Percentiles rank a stretch among this genome's conserved stretches.
Evolutionary conservation across 2,329 filamentous ascomycete genomes (phyloP).

Genomic region (Apiospora malaysiana): DNA sequence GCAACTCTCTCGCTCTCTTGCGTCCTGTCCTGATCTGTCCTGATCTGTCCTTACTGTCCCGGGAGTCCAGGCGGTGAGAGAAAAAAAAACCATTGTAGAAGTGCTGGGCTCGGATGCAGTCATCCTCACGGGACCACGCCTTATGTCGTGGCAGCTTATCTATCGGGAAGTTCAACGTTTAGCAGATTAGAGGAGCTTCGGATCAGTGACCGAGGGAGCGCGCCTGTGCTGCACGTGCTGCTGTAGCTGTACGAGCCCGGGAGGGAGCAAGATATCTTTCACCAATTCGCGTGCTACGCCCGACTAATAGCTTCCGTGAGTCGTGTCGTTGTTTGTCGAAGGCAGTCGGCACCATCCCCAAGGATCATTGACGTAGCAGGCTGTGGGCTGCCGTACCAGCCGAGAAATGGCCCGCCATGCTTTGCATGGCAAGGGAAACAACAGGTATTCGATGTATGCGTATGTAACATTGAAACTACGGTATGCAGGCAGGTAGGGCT

Average conservation of each 20-base stretch:
- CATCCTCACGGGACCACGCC: constrained; percentile 22
- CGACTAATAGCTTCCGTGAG: not conserved
- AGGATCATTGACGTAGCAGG: constrained; percentile 14
- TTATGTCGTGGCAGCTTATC: constrained; percentile 21
- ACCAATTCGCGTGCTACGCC: not conserved
- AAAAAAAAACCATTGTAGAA: not conserved
- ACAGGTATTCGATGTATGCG: constrained; percentile 8
- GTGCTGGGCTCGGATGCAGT: constrained; percentile 21
- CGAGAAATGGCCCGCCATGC: constrained; percentile 5
- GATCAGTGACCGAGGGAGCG: constrained; percentile 6
- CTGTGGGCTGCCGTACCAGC: constrained; percentile 16
- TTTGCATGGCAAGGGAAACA: not conserved
- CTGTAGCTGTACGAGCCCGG: constrained; percentile 7
- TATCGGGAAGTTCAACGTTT: not conserved
- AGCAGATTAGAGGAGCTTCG: constrained; percentile 12
- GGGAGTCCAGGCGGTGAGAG: constrained; percentile 18
- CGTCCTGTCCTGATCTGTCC: not conserved
- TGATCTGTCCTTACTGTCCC: not conserved
- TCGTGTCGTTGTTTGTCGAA: not conserved
- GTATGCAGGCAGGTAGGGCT: not conserved
- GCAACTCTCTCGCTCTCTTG: not conserved
- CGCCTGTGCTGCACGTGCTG: constrained; percentile 14
- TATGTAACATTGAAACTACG: not conserved
- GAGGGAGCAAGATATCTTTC: not conserved
- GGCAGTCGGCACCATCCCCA: constrained; percentile 7